phyloP scores from a whole-genome alignment of 352 stramenopile species.

The Pythium myriotylum region DNA sequence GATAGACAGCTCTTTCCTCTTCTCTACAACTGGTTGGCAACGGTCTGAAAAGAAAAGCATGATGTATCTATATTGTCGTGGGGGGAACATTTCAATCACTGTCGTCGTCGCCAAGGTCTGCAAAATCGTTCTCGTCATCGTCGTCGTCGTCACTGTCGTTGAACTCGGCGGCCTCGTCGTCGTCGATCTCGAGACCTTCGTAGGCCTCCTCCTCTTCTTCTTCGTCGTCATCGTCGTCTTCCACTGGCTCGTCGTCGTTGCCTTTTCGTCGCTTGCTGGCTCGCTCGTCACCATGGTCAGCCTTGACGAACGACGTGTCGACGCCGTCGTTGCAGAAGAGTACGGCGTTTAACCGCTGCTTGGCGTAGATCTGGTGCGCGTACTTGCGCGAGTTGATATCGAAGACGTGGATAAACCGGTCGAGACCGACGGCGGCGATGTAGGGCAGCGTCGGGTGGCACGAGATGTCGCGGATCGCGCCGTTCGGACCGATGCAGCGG shows the following conservation, averaged over 20 bases:
- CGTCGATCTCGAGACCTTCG: slow-evolving; percentile 80
- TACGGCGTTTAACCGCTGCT: slow-evolving; percentile 91
- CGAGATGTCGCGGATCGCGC: slow-evolving; percentile 89
- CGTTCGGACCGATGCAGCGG: slow-evolving; percentile 87
- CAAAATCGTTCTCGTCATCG: slow-evolving; percentile 33
- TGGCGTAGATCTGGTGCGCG: slow-evolving; percentile 73
- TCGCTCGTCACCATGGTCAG: slow-evolving; percentile 15
- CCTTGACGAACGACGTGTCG: slow-evolving; percentile 49
- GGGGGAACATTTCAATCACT: slow-evolving; percentile 29
- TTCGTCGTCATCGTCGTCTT: slow-evolving; percentile 56
- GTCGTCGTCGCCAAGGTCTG: slow-evolving; percentile 37
- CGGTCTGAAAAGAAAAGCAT: neutral
- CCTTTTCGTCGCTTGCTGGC: slow-evolving; percentile 60
- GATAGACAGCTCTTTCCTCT: slow-evolving; percentile 1
- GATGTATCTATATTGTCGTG: slow-evolving; percentile 1
- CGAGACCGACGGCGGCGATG: slow-evolving; percentile 90
- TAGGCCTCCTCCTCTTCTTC: slow-evolving; percentile 81
- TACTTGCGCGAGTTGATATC: slow-evolving; percentile 86
- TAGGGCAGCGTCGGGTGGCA: slow-evolving; percentile 90
- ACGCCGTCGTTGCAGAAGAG: slow-evolving; percentile 87
- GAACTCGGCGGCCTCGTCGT: slow-evolving; percentile 55
- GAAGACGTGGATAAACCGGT: slow-evolving; percentile 95
- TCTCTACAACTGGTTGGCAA: neutral
- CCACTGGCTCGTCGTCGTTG: slow-evolving; percentile 39
- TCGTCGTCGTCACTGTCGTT: slow-evolving; percentile 57